Percentiles rank a stretch among this genome's conserved stretches.
Conservation (phyloP, 805 yeast species). For the Yamadazyma nakazawae region DNA sequence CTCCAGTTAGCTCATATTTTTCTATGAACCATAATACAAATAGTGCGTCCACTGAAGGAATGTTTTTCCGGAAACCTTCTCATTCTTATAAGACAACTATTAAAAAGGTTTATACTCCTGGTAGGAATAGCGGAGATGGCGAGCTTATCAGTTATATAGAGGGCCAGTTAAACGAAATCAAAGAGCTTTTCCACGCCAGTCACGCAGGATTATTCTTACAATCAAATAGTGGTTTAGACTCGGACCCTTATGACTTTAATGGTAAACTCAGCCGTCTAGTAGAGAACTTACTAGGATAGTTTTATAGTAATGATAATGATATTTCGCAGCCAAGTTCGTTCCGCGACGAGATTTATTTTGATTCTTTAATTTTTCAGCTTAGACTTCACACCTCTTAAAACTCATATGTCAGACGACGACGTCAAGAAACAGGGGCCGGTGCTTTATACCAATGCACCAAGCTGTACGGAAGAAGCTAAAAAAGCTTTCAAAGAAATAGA, state of each 20-base stretch:
- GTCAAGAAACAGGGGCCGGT: slow-evolving; percentile 12
- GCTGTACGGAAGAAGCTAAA: slow-evolving; percentile 69
- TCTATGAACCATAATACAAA: not conserved
- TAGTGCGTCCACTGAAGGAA: not conserved
- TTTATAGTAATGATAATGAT: not conserved
- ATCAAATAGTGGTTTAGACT: not conserved
- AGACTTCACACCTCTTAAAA: not conserved
- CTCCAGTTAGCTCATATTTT: slow-evolving; percentile 11
- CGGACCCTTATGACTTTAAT: slow-evolving; percentile 17
- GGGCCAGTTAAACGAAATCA: slow-evolving; percentile 9
- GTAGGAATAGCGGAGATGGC: slow-evolving; percentile 30
- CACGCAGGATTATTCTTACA: not conserved
- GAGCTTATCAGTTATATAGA: slow-evolving; percentile 23
- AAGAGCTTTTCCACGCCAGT: slow-evolving; percentile 6
- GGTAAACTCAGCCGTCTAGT: slow-evolving; percentile 18
- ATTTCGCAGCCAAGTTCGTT: not conserved
- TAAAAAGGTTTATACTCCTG: slow-evolving; percentile 35
- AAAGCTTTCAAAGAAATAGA: slow-evolving; percentile 52
- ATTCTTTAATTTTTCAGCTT: not conserved
- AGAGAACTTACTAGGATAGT: slow-evolving; percentile 7
- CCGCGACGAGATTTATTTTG: not conserved
- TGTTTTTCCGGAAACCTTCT: slow-evolving; percentile 5
- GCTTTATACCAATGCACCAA: slow-evolving; percentile 41
- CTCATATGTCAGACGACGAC: slow-evolving; percentile 8
- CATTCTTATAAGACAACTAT: slow-evolving; percentile 33